Evolutionary conservation across 2,329 filamentous ascomycete species (phyloP).

Genomic region (Lachnellula subtilissima): DNA sequence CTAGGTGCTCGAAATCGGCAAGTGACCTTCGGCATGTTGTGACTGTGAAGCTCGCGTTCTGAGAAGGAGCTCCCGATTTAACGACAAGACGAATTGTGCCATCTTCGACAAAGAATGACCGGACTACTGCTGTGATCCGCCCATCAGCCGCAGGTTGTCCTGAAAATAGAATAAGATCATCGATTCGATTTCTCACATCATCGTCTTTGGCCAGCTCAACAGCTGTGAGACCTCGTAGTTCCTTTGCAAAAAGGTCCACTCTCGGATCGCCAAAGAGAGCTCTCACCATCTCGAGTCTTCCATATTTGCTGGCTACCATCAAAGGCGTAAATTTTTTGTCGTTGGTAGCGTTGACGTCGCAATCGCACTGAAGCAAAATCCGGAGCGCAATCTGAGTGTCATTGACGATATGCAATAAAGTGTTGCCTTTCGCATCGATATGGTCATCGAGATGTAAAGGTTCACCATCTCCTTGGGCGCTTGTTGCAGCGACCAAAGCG

Average conservation of each 20-base stretch:
- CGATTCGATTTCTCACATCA: constrained; percentile 92
- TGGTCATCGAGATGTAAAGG: constrained; percentile 90
- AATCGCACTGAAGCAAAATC: constrained; percentile 79
- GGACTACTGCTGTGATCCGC: constrained; percentile 85
- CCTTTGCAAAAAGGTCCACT: constrained; percentile 79
- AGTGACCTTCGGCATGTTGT: constrained; percentile 89
- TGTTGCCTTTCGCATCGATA: constrained; percentile 88
- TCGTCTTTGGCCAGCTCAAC: constrained; percentile 97
- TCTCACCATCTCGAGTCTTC: constrained; percentile 86
- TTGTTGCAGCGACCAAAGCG: constrained; percentile 69
- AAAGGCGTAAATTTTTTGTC: constrained; percentile 91
- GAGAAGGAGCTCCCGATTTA: constrained; percentile 87
- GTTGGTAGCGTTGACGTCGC: constrained; percentile 94
- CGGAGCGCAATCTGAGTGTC: constrained; percentile 70
- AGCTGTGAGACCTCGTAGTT: constrained; percentile 82
- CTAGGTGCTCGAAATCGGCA: constrained; percentile 85
- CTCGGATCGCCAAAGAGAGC: constrained; percentile 81
- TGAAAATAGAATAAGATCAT: constrained; percentile 84
- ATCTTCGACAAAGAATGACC: constrained; percentile 96
- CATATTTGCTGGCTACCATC: constrained; percentile 99
- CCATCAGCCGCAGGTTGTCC: constrained; percentile 67
- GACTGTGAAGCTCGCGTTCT: constrained; percentile 78
- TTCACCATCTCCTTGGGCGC: constrained; percentile 69
- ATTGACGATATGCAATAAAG: constrained; percentile 90
- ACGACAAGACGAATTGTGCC: constrained; percentile 87